phyloP scores from a whole-genome alignment of 805 yeast species.

The Dipodascus albidus region DNA sequence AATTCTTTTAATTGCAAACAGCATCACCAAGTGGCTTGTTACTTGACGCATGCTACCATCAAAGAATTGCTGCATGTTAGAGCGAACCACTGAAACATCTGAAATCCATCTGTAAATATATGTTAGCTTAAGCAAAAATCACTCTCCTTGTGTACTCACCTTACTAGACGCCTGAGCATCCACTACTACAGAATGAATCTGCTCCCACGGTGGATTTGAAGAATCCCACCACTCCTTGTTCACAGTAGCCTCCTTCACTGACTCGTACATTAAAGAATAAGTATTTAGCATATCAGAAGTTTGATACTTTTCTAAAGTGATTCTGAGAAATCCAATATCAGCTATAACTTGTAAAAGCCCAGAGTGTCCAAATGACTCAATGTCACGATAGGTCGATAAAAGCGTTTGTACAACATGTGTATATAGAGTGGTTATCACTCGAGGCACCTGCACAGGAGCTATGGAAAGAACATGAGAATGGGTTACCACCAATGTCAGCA shows the following conservation, averaged over 20 bases:
- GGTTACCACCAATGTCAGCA: constrained; percentile 38
- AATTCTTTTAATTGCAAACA: no score
- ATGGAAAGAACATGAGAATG: constrained; percentile 41
- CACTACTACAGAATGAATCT: constrained; percentile 8
- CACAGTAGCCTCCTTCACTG: constrained; percentile 19
- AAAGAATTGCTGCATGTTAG: no score
- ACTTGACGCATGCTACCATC: no score
- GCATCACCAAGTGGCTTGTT: no score
- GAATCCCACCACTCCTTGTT: constrained; percentile 20
- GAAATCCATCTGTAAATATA: not conserved
- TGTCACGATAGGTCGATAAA: constrained; percentile 30
- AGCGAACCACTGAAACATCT: not conserved
- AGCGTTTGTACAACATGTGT: constrained; percentile 29
- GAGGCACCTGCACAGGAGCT: constrained; percentile 34
- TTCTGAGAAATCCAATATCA: constrained; percentile 42
- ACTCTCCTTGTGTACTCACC: not conserved
- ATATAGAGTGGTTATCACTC: constrained; percentile 35
- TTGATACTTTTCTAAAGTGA: constrained; percentile 19
- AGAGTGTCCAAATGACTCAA: constrained; percentile 35
- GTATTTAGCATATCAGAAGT: constrained; percentile 17
- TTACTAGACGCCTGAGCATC: constrained; percentile 6
- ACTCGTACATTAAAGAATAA: constrained; percentile 20
- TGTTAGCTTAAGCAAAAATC: not conserved
- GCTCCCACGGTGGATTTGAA: constrained; percentile 18
- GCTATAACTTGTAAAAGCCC: constrained; percentile 41